Base-by-base conservation (phyloP, 2,329 filamentous ascomycete species). In the Neurospora sp. region DNA sequence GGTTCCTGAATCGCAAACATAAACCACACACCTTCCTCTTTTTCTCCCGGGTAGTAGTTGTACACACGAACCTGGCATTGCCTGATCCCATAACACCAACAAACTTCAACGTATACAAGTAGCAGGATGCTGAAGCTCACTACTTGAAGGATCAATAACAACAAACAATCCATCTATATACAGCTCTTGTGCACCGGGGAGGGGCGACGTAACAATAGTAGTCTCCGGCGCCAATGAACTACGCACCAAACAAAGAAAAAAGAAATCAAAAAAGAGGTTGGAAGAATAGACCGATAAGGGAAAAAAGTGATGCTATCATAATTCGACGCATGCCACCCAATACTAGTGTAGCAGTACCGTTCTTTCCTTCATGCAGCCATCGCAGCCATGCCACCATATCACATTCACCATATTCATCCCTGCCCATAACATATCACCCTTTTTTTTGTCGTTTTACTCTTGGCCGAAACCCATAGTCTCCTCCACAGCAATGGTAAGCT, bases 391-490 rank as follows among this genome's bases (percentile, higher is more conserved):
- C 52, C 52, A 62, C 52, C 52, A 36, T 62, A n/a, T 62, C 67
- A 40, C 42, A 40, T 19, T 38, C 23, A 28, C 28, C n/a, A 38
- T 66, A 66, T 43, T 52, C 52, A 19, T 42, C 28, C 40, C 68
- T 62, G 13, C 17, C 23, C 33, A 38, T 13, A 19, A 66, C 38
- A 13, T 13, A 17, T 62, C 36, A n/a, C n/a, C 19, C 33, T 38
- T 9, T 36, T 68, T 15, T 40, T 68, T 43, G 38, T 67, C 19
- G 39, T 28, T 67, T 75, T 93, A 99, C 84, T 99, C 96, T 84
- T 99, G 96, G 74, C 96, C 96, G 79, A 99, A 99, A 73, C 96
- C 96, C 85, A 99, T 94, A 0, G 96, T 99, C 84, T 99, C 96
- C 82, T 99, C 96, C 69, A 99, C 96, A 36, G 96, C 96, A 81